Conservation (phyloP, 768 basidiomycete genomes). For the Naganishia randhawae region DNA sequence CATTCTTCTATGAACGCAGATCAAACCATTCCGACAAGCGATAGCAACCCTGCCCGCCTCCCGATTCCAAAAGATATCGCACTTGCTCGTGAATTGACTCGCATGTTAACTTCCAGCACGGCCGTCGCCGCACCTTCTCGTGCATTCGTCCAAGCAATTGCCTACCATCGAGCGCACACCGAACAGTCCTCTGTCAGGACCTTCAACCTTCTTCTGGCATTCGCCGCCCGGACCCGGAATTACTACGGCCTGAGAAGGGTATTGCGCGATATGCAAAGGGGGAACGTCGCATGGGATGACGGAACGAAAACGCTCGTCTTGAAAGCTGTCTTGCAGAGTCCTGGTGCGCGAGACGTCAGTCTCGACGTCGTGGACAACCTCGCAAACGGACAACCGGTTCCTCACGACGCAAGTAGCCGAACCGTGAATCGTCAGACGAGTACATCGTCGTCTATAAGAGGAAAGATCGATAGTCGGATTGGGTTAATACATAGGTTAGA, state of each 20-base stretch:
- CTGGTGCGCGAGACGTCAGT: background rate
- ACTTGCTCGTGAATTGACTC: background rate
- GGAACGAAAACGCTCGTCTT: background rate
- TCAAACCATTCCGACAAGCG: background rate
- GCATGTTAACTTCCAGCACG: background rate
- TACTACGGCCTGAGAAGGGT: background rate
- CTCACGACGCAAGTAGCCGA: background rate
- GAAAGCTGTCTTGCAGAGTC: background rate
- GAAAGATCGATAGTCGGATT: background rate
- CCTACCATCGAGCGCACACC: constrained; percentile 15
- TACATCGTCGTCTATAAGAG: background rate
- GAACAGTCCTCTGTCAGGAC: background rate
- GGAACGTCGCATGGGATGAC: constrained; percentile 6
- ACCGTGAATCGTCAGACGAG: background rate
- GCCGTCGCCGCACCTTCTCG: constrained; percentile 6
- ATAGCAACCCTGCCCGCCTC: background rate
- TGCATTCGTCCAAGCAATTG: constrained; percentile 4
- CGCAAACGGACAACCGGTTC: background rate
- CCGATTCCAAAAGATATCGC: background rate
- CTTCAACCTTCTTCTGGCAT: constrained; percentile 9
- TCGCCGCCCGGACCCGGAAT: constrained; percentile 4
- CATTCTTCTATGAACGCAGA: background rate
- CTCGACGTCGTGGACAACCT: background rate
- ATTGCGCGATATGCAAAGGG: constrained; percentile 8
- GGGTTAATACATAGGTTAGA: background rate